phyloP scores from a whole-genome alignment of 345 rosid genomes.

The Excoecaria cochinchinensis region DNA sequence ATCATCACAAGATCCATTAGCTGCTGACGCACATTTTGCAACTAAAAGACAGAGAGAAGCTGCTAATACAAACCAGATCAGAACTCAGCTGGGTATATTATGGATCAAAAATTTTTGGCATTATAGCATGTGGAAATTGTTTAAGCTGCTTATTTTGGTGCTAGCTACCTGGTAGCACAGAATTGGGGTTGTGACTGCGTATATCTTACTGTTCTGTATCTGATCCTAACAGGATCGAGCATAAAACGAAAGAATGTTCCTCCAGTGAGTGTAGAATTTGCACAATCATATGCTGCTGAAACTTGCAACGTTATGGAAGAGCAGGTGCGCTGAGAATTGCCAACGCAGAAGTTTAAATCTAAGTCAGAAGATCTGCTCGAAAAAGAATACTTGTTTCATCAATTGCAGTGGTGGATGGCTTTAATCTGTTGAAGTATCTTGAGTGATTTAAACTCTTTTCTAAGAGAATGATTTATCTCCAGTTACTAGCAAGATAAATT shows the following conservation, averaged over 20 bases:
- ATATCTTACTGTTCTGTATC: background rate
- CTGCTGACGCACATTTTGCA: background rate
- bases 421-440: background rate
- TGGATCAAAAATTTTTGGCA: background rate
- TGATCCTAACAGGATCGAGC: slow-evolving; percentile 6
- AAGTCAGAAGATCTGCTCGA: background rate
- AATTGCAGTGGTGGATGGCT: background rate
- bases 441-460: background rate
- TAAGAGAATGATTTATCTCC: background rate
- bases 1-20: background rate
- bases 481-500: background rate
- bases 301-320: background rate
- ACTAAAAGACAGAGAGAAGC: background rate
- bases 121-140: background rate
- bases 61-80: background rate
- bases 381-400: background rate
- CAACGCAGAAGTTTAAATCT: background rate
- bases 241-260: slow-evolving; percentile 8
- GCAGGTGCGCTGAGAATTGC: slow-evolving; percentile 15
- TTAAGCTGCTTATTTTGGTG: background rate
- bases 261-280: slow-evolving; percentile 12
- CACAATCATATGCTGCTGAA: background rate
- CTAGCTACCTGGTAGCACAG: background rate
- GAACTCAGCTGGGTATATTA: slow-evolving; percentile 9
- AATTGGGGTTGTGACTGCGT: background rate